Evolutionary conservation across 2,329 filamentous ascomycete genomes (phyloP), one percentile per base, ranked within the genome.

Genomic region (Phyllosticta ampelicida): DNA sequence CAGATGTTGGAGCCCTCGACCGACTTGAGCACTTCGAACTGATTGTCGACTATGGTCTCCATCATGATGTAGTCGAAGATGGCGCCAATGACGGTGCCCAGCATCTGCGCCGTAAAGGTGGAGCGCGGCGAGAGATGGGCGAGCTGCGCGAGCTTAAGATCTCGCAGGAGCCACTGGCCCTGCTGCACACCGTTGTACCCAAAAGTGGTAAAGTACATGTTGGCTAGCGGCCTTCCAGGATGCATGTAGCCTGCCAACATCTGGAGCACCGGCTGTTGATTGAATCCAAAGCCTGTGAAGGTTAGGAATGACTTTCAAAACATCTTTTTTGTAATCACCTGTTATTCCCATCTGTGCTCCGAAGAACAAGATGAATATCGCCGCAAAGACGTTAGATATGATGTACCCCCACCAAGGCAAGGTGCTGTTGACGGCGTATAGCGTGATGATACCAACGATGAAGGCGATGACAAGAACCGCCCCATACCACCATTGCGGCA

Each of bases 151-250:
- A 74, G 62, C 61, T 74, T 74, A 19, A 75, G 66, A 58, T 70
- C 68, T 10, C 54, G 48, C 8, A 54, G 53, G 9, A 63, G 58
- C 13, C 57, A 23, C 36, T 56, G 55, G 5, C 65, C 64, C 26
- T 70, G 64, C 20, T 72, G 63, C 8, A 67, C 63, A 26, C 68
- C 63, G 11, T 68, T 72, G 59, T 73, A 72, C 8, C 62, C 60
- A 19, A 70, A 66, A 4, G 68, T 66, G 21, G 68, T 72, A 64
- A 78, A 77, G 63, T 76, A 76, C 68, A 77, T 72, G 60, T 77
- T 57, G 51, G 59, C 26, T 5, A 77, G 62, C 1, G 70, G 74
- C 44, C 65, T 67, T 2, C 71, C 67, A 0, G 71, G 62, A 36
- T 51, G 63, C 53, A 63, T 61, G 56, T 61, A 60, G 21, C 59